Percentiles rank a stretch among this genome's conserved stretches.
phyloP scores from a whole-genome alignment of 2,329 filamentous ascomycete genomes.

The Microsporum audouinii region DNA sequence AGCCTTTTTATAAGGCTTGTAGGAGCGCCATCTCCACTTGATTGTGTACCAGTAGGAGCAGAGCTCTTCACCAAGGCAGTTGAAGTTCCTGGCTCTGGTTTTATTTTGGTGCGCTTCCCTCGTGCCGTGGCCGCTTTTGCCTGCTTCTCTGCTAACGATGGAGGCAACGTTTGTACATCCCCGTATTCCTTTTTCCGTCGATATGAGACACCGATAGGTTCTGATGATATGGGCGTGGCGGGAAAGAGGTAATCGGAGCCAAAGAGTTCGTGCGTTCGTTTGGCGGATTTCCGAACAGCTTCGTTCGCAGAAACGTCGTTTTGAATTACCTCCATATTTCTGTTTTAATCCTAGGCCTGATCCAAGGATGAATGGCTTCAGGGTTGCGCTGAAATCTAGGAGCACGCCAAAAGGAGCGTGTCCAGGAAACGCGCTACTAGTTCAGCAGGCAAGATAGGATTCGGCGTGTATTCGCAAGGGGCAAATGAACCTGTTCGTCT shows the following conservation, averaged over 20 bases:
- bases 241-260: conserved; percentile 37
- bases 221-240: conserved; percentile 29
- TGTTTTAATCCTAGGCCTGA: not conserved
- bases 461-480: not conserved
- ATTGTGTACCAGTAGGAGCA: conserved; percentile 22
- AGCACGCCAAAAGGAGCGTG: not conserved
- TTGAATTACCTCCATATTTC: conserved; percentile 10
- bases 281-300: conserved; percentile 33
- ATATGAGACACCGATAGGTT: conserved; percentile 36
- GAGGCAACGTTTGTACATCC: conserved; percentile 63
- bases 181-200: conserved; percentile 56
- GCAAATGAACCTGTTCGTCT: not conserved
- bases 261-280: conserved; percentile 38
- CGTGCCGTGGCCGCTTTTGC: conserved; percentile 52
- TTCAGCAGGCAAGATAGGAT: not conserved
- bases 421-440: not conserved
- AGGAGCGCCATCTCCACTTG: conserved; percentile 37
- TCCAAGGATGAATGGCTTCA: not conserved
- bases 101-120: conserved; percentile 51
- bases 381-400: not conserved
- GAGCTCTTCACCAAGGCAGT: conserved; percentile 44
- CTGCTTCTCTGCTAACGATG: conserved; percentile 67
- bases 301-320: conserved; percentile 18
- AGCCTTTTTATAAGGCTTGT: conserved; percentile 53
- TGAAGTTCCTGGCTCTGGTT: conserved; percentile 45